Base-by-base conservation (phyloP, 495 filamentous ascomycete species). In the Xylaria grammica region DNA sequence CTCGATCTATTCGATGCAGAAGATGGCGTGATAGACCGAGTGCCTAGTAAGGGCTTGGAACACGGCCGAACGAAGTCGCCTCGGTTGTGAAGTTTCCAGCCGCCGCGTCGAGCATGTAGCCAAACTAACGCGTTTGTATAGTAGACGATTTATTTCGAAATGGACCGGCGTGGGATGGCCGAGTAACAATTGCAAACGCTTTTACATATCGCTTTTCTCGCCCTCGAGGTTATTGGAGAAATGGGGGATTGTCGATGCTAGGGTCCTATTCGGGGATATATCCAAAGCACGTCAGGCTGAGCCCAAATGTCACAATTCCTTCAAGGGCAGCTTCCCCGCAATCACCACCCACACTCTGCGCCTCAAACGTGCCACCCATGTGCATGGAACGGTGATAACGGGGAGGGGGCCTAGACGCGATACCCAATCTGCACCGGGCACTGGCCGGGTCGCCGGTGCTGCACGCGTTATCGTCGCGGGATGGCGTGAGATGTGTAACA, bases 401-500 rank as follows among this genome's bases (percentile, higher is more conserved):
- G 24, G 56, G 15, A 44, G 29, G 53, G 34, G 11, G 19, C 40
- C 2, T 2, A 24, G 24, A 13, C 15, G 15, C 38, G 20, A 44
- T 38, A 20, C 7, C 29, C 27, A 46, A 48, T 59, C 42, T 45
- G 38, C 32, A 36, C 11, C 5, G 32, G 11, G 11, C 11, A 4
- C 32, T 36, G 5, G 54, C 53, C 30, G 52, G 19, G 32, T 30
- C 34, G 52, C 19, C 20, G 52, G 22, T 29, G 38, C 38, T 7
- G 38, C 54, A 45, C 54, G 40, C 29, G n/a, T 48, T 59, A 59
- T 59, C 56, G 36, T 59, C 19, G 40, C 42, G 42, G 46, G 42
- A 61, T 61, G 58, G 58, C 58, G 58, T 42, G 58, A 51, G 45
- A 61, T 52, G 58, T 61, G 42, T 46, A 13, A 26, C 27, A 13